phyloP scores from a whole-genome alignment of 75 land plant species.

The Cunninghamia lanceolata region DNA sequence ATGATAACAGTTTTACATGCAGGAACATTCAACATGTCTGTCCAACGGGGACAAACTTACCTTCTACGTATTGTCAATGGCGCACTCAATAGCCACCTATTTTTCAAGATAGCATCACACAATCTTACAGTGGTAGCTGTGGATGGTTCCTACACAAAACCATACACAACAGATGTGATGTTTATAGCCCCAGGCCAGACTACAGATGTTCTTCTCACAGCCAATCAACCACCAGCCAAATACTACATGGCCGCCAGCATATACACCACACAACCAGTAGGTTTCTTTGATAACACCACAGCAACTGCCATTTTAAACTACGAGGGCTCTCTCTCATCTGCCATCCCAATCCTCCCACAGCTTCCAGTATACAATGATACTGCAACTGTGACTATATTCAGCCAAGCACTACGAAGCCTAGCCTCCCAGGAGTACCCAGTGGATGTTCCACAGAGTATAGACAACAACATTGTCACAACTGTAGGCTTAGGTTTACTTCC shows the following conservation, averaged over 20 bases:
- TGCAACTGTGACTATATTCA: slow-evolving; percentile 15
- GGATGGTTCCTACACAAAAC: slow-evolving; percentile 43
- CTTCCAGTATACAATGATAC: slow-evolving; percentile 18
- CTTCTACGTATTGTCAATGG: slow-evolving; percentile 53
- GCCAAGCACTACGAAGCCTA: slow-evolving; percentile 23
- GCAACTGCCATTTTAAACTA: slow-evolving; percentile 27
- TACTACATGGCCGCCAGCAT: slow-evolving; percentile 28
- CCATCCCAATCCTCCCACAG: neutral
- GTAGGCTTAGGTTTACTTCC: slow-evolving; percentile 36
- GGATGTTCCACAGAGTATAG: slow-evolving; percentile 33
- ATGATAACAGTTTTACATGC: neutral
- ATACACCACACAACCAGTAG: slow-evolving; percentile 12
- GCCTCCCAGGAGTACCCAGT: slow-evolving; percentile 26
- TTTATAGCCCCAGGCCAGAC: slow-evolving; percentile 54
- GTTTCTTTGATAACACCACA: slow-evolving; percentile 34
- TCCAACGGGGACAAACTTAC: slow-evolving; percentile 6
- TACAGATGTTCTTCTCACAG: slow-evolving; percentile 40
- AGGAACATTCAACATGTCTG: slow-evolving; percentile 47
- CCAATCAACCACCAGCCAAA: slow-evolving; percentile 23
- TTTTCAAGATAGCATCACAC: slow-evolving; percentile 26
- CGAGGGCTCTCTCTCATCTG: neutral
- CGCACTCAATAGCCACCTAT: slow-evolving; percentile 56
- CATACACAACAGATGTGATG: slow-evolving; percentile 27
- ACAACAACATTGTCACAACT: slow-evolving; percentile 36
- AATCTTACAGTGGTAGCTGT: no score